phyloP scores from a whole-genome alignment of 768 basidiomycete genomes.

The Udeniomyces megalosporus region DNA sequence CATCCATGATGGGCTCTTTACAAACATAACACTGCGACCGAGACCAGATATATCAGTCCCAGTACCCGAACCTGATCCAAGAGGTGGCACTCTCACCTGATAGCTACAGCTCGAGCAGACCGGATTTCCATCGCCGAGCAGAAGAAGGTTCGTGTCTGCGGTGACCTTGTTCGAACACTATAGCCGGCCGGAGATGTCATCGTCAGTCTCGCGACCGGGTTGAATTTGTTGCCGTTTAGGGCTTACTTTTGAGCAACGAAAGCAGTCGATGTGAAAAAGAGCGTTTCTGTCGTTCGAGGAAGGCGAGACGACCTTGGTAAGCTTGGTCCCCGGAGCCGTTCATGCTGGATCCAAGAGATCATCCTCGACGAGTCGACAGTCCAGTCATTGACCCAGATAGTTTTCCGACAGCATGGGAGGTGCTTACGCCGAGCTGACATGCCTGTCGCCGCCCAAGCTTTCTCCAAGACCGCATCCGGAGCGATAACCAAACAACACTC shows the following conservation, averaged over 20 bases:
- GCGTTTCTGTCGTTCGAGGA: background rate
- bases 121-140: conserved; percentile 93
- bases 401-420: background rate
- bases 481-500: conserved; percentile 27
- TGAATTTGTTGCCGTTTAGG: background rate
- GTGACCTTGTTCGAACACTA: conserved; percentile 17
- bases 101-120: conserved; percentile 38
- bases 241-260: conserved; percentile 74
- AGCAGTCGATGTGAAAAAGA: conserved; percentile 34
- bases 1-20: conserved; percentile 83
- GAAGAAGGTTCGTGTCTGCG: conserved; percentile 89
- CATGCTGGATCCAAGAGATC: conserved; percentile 32
- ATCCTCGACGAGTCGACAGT: background rate
- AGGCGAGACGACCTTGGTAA: background rate
- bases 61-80: background rate
- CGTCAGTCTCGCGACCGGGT: background rate
- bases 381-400: background rate
- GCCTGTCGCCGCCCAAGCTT: conserved; percentile 9
- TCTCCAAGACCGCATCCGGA: conserved; percentile 12
- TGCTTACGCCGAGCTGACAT: background rate
- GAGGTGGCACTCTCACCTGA: conserved; percentile 18
- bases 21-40: conserved; percentile 84
- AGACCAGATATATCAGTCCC: conserved; percentile 23
- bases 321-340: conserved; percentile 69
- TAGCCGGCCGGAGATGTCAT: background rate